A percentile compares a stretch with the other conserved stretches of the same genome.
Conservation (phyloP, 2,329 filamentous ascomycete genomes). For the Curvularia sp. region DNA sequence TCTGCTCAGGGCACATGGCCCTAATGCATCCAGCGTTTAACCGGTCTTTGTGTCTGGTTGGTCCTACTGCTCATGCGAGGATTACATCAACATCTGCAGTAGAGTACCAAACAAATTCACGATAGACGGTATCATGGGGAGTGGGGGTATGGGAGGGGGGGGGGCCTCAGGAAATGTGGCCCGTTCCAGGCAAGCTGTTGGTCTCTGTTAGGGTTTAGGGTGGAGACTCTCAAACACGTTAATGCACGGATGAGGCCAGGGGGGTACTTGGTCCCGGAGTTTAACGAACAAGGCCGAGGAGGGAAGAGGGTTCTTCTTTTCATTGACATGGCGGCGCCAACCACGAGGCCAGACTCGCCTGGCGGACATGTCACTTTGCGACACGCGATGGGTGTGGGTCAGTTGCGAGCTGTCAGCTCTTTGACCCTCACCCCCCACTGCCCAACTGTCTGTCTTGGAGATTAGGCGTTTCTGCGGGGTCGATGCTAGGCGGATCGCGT, state of each 20-base stretch:
- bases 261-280: neutral
- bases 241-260: conserved; percentile 15
- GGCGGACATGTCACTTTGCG: neutral
- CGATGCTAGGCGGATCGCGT: neutral
- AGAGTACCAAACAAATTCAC: conserved; percentile 17
- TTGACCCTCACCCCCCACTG: neutral
- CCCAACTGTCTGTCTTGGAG: neutral
- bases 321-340: conserved; percentile 9
- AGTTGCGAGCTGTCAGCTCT: neutral
- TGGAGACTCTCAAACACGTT: conserved; percentile 12
- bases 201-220: conserved; percentile 4
- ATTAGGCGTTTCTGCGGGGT: neutral
- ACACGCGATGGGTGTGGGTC: neutral
- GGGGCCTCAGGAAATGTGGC: neutral
- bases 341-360: conserved; percentile 1
- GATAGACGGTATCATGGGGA: conserved; percentile 15
- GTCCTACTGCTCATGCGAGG: neutral
- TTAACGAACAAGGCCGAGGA: neutral
- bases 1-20: neutral
- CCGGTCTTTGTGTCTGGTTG: neutral
- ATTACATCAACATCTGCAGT: conserved; percentile 16
- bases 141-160: neutral
- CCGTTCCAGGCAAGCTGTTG: conserved; percentile 1
- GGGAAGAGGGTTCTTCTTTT: neutral
- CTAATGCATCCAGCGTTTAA: neutral